phyloP scores from a whole-genome alignment of 192 early-diverging fungal genomes.

The Coemansia sp. region DNA sequence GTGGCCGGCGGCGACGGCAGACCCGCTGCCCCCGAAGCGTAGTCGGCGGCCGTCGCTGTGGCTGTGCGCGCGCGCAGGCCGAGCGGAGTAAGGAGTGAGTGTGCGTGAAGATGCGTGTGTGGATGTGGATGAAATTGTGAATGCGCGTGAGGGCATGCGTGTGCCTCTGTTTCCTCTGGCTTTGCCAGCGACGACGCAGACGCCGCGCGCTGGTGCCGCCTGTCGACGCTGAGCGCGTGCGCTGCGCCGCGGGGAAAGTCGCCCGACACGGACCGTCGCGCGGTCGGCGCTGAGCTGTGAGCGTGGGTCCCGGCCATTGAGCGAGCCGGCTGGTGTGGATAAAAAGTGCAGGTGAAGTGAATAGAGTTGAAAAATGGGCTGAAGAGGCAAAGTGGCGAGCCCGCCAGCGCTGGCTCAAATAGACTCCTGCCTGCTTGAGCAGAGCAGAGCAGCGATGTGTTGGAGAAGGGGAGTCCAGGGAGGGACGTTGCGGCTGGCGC shows the following conservation, averaged over 20 bases:
- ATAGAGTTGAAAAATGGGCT: not conserved
- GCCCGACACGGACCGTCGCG: slow-evolving; percentile 40
- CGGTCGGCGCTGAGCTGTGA: not conserved
- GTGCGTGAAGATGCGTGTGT: not conserved
- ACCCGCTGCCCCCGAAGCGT: slow-evolving; percentile 7
- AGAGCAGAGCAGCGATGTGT: not conserved
- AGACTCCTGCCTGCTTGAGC: no score
- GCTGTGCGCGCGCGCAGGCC: not conserved
- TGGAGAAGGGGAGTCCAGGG: not conserved
- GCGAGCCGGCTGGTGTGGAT: not conserved
- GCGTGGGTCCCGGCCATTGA: not conserved
- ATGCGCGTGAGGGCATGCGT: not conserved
- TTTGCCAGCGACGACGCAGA: slow-evolving; percentile 22
- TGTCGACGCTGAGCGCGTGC: not conserved
- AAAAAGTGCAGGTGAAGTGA: not conserved
- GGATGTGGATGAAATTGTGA: no score
- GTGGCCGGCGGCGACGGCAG: slow-evolving; percentile 20
- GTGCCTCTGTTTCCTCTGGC: not conserved
- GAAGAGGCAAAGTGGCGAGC: no score
- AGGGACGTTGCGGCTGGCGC: slow-evolving; percentile 1
- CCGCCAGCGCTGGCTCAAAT: no score
- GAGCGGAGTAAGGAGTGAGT: slow-evolving; percentile 3
- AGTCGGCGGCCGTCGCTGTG: slow-evolving; percentile 4
- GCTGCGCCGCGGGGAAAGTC: slow-evolving; percentile 3
- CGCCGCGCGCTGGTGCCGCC: slow-evolving; percentile 32